Conservation (phyloP, 2,329 filamentous ascomycete genomes). For the Hirsutella thompsonii region DNA sequence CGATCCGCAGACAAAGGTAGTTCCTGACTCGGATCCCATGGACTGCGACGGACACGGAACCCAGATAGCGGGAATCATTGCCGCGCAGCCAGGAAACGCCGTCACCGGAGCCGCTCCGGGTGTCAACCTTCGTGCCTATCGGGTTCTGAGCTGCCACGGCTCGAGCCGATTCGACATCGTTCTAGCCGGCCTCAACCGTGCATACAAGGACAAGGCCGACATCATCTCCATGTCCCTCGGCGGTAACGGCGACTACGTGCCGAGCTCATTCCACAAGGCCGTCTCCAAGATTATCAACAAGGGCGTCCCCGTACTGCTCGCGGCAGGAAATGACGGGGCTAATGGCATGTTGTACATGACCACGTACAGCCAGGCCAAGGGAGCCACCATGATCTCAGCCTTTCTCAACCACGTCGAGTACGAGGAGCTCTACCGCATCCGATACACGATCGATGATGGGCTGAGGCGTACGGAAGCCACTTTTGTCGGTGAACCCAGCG, state of each 20-base stretch:
- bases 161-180: too few relatives aligned
- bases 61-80: too few relatives aligned
- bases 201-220: slow-evolving; percentile 41
- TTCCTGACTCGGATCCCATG: too few relatives aligned
- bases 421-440: neutral
- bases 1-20: too few relatives aligned
- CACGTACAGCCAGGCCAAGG: slow-evolving; percentile 32
- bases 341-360: slow-evolving; percentile 34
- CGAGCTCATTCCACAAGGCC: slow-evolving; percentile 27
- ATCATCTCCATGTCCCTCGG: slow-evolving; percentile 44
- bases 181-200: too few relatives aligned
- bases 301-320: slow-evolving; percentile 37
- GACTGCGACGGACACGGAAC: too few relatives aligned
- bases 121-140: too few relatives aligned
- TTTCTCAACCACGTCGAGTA: slow-evolving; percentile 28
- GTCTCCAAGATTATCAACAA: slow-evolving; percentile 31
- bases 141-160: too few relatives aligned
- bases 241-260: slow-evolving; percentile 23
- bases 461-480: too few relatives aligned
- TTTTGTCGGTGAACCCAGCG: too few relatives aligned
- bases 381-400: slow-evolving; percentile 34
- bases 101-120: too few relatives aligned
- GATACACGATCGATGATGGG: neutral
- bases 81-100: too few relatives aligned
- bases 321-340: slow-evolving; percentile 36